Conservation (phyloP, 1,284 basidiomycete genomes). For the Rhodotorula sp. region DNA sequence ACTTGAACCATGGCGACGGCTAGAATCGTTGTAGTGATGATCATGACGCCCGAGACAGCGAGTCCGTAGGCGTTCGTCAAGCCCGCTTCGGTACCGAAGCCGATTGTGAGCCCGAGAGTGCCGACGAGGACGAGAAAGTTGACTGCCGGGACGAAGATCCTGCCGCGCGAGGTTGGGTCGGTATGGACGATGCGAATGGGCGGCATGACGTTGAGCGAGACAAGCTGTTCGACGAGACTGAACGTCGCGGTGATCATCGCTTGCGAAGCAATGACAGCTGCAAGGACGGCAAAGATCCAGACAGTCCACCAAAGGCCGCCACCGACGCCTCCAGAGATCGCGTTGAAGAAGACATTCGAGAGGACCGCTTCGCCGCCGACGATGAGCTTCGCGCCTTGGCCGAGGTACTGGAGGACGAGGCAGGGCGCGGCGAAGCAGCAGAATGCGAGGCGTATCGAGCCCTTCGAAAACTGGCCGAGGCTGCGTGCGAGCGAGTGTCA, state of each 20-base stretch:
- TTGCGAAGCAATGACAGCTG: constrained; percentile 54
- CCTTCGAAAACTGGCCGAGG: constrained; percentile 64
- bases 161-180: constrained; percentile 60
- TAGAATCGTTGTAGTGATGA: constrained; percentile 31
- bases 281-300: constrained; percentile 62
- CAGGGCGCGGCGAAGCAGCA: constrained; percentile 59
- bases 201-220: constrained; percentile 18
- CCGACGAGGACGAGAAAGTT: constrained; percentile 62
- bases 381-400: constrained; percentile 65
- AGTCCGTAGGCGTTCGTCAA: constrained; percentile 21
- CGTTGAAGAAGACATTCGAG: constrained; percentile 61
- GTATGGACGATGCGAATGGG: constrained; percentile 56
- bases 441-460: constrained; percentile 60
- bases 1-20: constrained; percentile 21
- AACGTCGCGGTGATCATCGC: constrained; percentile 69
- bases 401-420: constrained; percentile 61
- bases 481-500: constrained; percentile 46
- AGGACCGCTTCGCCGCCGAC: constrained; percentile 56
- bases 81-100: constrained; percentile 29
- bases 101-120: constrained; percentile 54
- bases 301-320: constrained; percentile 54
- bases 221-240: constrained; percentile 51
- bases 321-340: constrained; percentile 58
- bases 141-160: constrained; percentile 60
- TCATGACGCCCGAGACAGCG: constrained; percentile 16